A percentile compares a stretch with the other conserved stretches of the same genome.
phyloP scores from a whole-genome alignment of 768 basidiomycete species.

The Phylloporus sp. region DNA sequence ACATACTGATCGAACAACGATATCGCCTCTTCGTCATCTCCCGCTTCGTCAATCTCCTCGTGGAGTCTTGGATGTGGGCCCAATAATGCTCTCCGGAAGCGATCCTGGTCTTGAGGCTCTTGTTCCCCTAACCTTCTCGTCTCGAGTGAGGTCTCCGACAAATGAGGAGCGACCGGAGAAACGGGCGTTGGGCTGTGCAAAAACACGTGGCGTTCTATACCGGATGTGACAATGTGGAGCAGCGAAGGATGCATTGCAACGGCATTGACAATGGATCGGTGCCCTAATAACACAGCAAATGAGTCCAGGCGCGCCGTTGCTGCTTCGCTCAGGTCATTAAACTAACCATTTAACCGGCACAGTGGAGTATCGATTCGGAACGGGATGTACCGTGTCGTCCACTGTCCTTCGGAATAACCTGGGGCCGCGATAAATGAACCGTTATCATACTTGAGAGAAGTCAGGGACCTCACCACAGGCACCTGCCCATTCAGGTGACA shows the following conservation, averaged over 20 bases:
- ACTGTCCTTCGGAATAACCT: slow-evolving; percentile 45
- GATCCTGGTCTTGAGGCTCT: slow-evolving; percentile 30
- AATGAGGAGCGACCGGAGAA: slow-evolving; percentile 44
- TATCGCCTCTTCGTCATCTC: slow-evolving; percentile 48
- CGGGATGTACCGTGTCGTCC: slow-evolving; percentile 50
- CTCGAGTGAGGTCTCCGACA: slow-evolving; percentile 42
- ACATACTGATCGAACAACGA: slow-evolving; percentile 70
- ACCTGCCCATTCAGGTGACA: slow-evolving; percentile 25
- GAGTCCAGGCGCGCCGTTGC: neutral
- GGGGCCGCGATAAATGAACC: slow-evolving; percentile 4
- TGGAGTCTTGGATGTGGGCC: slow-evolving; percentile 27
- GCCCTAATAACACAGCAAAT: slow-evolving; percentile 39
- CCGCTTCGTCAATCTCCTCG: slow-evolving; percentile 25
- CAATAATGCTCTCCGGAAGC: slow-evolving; percentile 35
- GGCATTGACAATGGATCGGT: slow-evolving; percentile 74
- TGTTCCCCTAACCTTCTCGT: slow-evolving; percentile 43
- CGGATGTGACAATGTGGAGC: slow-evolving; percentile 62
- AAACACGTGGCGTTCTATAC: slow-evolving; percentile 65
- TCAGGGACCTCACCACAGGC: slow-evolving; percentile 27
- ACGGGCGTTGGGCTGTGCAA: slow-evolving; percentile 63
- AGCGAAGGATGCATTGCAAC: slow-evolving; percentile 67
- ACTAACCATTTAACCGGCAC: slow-evolving; percentile 52
- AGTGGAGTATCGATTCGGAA: slow-evolving; percentile 58
- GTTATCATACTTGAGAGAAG: slow-evolving; percentile 11
- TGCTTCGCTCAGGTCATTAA: neutral